Base-by-base conservation (phyloP, 257 asterid genomes). In the Cinchona pubescens region DNA sequence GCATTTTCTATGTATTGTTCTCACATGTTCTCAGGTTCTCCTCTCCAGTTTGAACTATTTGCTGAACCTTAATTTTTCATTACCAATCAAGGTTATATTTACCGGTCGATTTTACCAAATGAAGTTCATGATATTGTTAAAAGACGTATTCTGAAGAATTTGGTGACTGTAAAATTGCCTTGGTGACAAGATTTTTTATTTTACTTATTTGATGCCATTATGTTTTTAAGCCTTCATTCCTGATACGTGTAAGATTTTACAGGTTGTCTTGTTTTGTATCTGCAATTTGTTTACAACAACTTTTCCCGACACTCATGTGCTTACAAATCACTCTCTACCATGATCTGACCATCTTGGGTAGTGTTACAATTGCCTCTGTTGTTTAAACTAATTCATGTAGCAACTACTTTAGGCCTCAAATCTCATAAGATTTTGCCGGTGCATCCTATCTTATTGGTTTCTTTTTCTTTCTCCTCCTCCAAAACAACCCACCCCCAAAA, bases 331-430 rank as follows among this genome's bases (percentile, higher is more conserved):
- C 53, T 53, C 45, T 23, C 56, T 1, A 21, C 27, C 27, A 35
- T 12, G 25, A 27, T 49, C 18, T 18, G 10, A 29, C 16, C 32
- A 49, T 70, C 23, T 48, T 15, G 30, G 35, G 43, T 43, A 29
- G 49, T 67, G 16, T 43, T 49, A 70, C 48, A 32, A 2, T 37
- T 71, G 71, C 65, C 21, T 71, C 48, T 71, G 14, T 53, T 51
- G 13, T 56, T 23, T 10, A 56, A 51, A 38, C 59, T 51, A 51
- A 18, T 71, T 71, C 27, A 71, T 13, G 30, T 2, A 18, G 45
- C 23, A 34, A 53, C 37, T 23, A 21, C 34, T 51, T 49, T 49
- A 70, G 23, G 48, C 74, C 21, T 16, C 37, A 34, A n/a, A 29
- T 59, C 35, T 59, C 18, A 11, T 59, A 27, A 56, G 21, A 49